These are phyloP conservation scores for Aspergillus brunneoviolaceus DNA, from an alignment of 2,329 filamentous ascomycete species.

Conservation along the genomic window DNA sequence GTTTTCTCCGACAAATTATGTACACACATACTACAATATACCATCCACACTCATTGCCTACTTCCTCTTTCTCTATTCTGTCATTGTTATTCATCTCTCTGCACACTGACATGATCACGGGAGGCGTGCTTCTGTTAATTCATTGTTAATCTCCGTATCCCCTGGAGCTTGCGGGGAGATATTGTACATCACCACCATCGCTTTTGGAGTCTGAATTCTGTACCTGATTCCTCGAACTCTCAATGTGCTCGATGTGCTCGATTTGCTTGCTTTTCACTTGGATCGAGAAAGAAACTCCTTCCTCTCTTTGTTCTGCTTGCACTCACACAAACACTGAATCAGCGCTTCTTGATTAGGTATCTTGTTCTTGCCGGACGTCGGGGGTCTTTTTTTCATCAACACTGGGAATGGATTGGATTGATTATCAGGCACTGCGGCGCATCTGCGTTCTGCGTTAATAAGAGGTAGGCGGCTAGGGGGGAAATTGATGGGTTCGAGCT, in stretches of 20 bases:
- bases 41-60: not conserved
- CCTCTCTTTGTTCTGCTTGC: not conserved
- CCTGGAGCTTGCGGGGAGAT: not conserved
- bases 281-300: not conserved
- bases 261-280: not conserved
- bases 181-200: slow-evolving; percentile 10
- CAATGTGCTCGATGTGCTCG: not conserved
- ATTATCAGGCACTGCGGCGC: not conserved
- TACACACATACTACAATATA: slow-evolving; percentile 3
- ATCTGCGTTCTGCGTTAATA: slow-evolving; percentile 5
- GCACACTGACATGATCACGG: slow-evolving; percentile 11
- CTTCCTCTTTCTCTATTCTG: slow-evolving; percentile 4
- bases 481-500: too few species aligned
- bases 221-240: not conserved
- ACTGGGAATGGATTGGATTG: not conserved
- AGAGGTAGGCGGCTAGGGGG: not conserved
- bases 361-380: too few species aligned
- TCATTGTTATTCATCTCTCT: slow-evolving; percentile 6
- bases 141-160: not conserved
- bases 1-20: not conserved
- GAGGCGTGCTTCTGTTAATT: slow-evolving; percentile 5
- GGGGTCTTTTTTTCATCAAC: too few species aligned
- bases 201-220: not conserved
- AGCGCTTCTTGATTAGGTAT: not conserved
- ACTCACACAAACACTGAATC: not conserved